phyloP scores from a whole-genome alignment of 2,329 filamentous ascomycete species.

The Pyrenochaeta sp. region DNA sequence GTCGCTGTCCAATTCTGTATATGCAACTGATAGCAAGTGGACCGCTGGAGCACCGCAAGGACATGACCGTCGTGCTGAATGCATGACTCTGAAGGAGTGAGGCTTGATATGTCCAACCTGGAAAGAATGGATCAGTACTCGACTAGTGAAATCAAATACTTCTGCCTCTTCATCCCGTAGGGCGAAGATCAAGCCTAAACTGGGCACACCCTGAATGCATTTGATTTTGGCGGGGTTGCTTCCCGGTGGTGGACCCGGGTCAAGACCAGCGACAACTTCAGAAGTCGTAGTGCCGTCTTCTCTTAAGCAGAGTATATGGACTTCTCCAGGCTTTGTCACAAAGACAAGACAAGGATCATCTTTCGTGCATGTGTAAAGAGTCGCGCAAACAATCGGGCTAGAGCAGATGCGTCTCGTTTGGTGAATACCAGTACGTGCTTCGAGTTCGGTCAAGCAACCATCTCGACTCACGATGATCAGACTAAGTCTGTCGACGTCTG shows the following conservation, averaged over 20 bases:
- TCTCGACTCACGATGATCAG: conserved; percentile 70
- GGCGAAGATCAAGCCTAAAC: conserved; percentile 67
- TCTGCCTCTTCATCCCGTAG: conserved; percentile 65
- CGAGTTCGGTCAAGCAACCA: conserved; percentile 68
- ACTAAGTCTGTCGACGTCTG: conserved; percentile 42
- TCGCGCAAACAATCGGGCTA: conserved; percentile 35
- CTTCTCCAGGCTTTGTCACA: conserved; percentile 42
- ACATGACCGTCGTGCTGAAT: conserved; percentile 60
- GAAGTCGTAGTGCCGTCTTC: conserved; percentile 34
- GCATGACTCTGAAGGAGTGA: conserved; percentile 67
- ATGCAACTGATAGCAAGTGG: conserved; percentile 69
- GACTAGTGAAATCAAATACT: conserved; percentile 66
- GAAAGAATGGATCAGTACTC: conserved; percentile 68
- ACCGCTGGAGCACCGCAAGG: conserved; percentile 65
- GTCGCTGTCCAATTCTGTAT: conserved; percentile 65
- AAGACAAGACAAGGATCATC: conserved; percentile 40
- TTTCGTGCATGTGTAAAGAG: conserved; percentile 36
- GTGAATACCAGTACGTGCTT: conserved; percentile 53
- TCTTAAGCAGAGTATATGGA: conserved; percentile 40
- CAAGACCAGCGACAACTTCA: conserved; percentile 43
- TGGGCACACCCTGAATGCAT: conserved; percentile 66
- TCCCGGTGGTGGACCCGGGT: conserved; percentile 44
- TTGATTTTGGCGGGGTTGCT: conserved; percentile 56
- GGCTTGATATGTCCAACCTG: conserved; percentile 64
- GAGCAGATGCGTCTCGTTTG: conserved; percentile 38